Evolutionary conservation across 2,329 filamentous ascomycete genomes (phyloP), one percentile per base, ranked within the genome.

Genomic region (Daldinia sp.): DNA sequence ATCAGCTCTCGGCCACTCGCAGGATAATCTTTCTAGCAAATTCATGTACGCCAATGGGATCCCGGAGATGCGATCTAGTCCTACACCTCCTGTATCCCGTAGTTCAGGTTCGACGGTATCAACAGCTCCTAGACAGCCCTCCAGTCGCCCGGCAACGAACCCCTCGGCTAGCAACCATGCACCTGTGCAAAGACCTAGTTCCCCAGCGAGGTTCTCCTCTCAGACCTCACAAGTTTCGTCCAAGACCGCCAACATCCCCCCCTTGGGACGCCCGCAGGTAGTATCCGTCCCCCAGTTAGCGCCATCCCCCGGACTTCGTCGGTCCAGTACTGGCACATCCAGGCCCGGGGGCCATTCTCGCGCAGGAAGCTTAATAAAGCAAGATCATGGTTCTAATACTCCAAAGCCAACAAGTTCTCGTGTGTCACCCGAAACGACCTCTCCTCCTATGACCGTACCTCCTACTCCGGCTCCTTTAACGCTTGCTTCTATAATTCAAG

Each of bases 11-110:
- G 70, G 48, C 43, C 72, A 76, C 13, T 73, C 73, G 3, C 74
- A 77, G 45, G 80, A 83, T 61, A 75, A 77, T 30, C 65, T 75
- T n/a, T 71, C 81, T 5, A 82, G 81, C 76, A 92, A 91, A 73
- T 93, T 94, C 79, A 87, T 93, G 75, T 90, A 93, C 74, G 91
- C 89, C 62, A 90, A 92, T 75, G 88, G 88, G 27, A 79, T 79
- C 11, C 84, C 85, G 1, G 83, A 88, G 58, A 61, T 82, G 6
- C 80, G 32, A 67, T 72, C 61, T 58, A 74, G 71, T 64, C 72
- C 71, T 63, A 71, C 72, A 73, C 76, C 73, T 69, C 76, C 76
- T 39, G 56, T 72, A 8, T 75, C 79, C 50, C 73, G 79, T 55
- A 72, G 77, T 39, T 78, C 83, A 0, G 77, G 77, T 27, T 86